A percentile compares a stretch with the other conserved stretches of the same genome.
phyloP scores from a whole-genome alignment of 495 filamentous ascomycete species.

The Xylaria scruposa region DNA sequence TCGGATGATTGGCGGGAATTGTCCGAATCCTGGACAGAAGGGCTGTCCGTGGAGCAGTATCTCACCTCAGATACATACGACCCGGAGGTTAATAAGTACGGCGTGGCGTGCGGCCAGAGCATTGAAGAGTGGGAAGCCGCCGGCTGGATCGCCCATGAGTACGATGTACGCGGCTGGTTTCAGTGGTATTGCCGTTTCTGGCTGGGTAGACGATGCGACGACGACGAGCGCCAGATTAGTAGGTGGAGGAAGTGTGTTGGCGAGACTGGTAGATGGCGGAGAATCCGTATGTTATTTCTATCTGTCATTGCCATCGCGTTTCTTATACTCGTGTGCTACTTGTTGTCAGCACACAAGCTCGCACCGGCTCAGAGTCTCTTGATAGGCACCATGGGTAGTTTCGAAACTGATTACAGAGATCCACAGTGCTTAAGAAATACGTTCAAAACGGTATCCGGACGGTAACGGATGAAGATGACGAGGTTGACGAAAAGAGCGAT shows the following conservation, averaged over 20 bases:
- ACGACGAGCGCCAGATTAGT: constrained; percentile 56
- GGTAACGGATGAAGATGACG: constrained; percentile 53
- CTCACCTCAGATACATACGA: constrained; percentile 46
- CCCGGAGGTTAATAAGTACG: constrained; percentile 55
- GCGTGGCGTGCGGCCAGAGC: constrained; percentile 53
- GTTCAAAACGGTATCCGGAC: constrained; percentile 47
- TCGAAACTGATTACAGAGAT: background rate
- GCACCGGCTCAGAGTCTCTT: too few species aligned
- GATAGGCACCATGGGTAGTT: too few species aligned
- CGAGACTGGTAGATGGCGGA: constrained; percentile 53
- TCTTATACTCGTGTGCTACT: too few species aligned
- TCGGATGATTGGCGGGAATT: constrained; percentile 51
- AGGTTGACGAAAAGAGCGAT: constrained; percentile 46
- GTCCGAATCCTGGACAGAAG: constrained; percentile 46
- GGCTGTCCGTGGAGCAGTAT: constrained; percentile 43
- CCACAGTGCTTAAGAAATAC: constrained; percentile 52
- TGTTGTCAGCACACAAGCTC: too few species aligned
- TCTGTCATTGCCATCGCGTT: too few species aligned
- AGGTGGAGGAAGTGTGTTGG: constrained; percentile 57
- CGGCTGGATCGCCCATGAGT: constrained; percentile 55
- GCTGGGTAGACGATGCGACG: constrained; percentile 53
- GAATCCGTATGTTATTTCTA: constrained; percentile 28
- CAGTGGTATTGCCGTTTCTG: constrained; percentile 61
- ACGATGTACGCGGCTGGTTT: constrained; percentile 58
- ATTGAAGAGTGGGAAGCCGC: constrained; percentile 60